Evolutionary conservation across 148 eudicot species (phyloP).

Genomic region (Rhododendron ferrugineum): DNA sequence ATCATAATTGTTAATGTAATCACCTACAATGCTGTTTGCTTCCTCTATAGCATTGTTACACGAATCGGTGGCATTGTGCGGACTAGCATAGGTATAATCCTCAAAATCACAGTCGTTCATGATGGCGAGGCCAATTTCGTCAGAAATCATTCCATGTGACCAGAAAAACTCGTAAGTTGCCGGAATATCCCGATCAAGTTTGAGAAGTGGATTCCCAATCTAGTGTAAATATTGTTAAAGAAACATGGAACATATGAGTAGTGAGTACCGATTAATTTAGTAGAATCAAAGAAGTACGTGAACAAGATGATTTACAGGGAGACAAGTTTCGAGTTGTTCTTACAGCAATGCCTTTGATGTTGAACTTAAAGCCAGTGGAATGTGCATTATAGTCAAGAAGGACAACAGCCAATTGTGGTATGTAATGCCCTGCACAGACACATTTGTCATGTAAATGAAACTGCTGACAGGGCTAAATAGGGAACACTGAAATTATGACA

Average conservation of each 20-base stretch:
- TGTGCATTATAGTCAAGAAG: constrained; percentile 64
- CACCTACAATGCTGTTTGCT: constrained; percentile 65
- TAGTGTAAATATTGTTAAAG: constrained; percentile 12
- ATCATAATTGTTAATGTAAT: constrained; percentile 69
- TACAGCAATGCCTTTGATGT: constrained; percentile 81
- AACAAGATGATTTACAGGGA: background rate
- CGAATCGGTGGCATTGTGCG: constrained; percentile 57
- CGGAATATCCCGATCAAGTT: constrained; percentile 77
- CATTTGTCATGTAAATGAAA: background rate
- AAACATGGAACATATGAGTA: background rate
- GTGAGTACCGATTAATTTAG: background rate
- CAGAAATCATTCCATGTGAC: constrained; percentile 99
- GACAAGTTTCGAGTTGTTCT: constrained; percentile 21
- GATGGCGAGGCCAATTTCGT: constrained; percentile 73
- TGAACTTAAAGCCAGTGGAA: constrained; percentile 57
- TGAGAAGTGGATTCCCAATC: constrained; percentile 96
- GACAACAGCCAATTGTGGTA: constrained; percentile 80
- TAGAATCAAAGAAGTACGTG: background rate
- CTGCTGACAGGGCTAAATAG: background rate
- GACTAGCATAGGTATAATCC: constrained; percentile 61
- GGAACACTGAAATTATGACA: background rate
- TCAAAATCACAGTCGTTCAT: constrained; percentile 76
- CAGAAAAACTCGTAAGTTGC: constrained; percentile 79
- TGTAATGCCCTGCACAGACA: constrained; percentile 67
- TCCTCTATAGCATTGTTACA: constrained; percentile 62